phyloP scores from a whole-genome alignment of 2,329 filamentous ascomycete genomes.

The Fusarium pininemorale region DNA sequence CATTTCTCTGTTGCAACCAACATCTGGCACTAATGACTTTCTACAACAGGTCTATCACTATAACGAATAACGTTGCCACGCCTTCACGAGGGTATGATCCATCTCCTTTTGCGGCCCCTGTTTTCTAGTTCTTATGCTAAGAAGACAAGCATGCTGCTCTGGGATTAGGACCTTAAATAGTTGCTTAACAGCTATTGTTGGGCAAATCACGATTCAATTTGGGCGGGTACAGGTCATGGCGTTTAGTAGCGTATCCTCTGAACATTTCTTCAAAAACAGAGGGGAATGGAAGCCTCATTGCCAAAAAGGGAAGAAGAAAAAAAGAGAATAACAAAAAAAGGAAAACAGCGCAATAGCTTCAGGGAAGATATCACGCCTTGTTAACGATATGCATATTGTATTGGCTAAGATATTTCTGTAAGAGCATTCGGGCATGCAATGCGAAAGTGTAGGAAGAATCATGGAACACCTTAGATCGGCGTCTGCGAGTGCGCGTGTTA shows the following conservation, averaged over 20 bases:
- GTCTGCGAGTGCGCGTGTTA: not conserved
- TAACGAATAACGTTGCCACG: constrained; percentile 72
- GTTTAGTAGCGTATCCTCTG: constrained; percentile 39
- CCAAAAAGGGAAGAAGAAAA: too few relatives aligned
- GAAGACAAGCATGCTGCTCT: constrained; percentile 9
- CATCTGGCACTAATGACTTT: constrained; percentile 18
- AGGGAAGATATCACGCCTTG: not conserved
- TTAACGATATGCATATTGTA: not conserved
- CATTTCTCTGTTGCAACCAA: not conserved
- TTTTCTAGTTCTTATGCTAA: constrained; percentile 23
- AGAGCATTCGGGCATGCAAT: constrained; percentile 1
- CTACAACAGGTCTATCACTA: constrained; percentile 80
- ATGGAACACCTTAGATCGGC: constrained; percentile 5
- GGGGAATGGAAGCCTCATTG: constrained; percentile 2
- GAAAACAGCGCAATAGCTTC: not conserved
- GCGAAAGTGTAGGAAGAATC: not conserved
- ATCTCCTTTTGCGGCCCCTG: constrained; percentile 6
- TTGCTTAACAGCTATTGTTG: constrained; percentile 14
- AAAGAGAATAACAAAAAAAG: not conserved
- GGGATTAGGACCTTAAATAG: not conserved
- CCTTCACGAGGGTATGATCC: constrained; percentile 5
- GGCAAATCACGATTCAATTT: constrained; percentile 30
- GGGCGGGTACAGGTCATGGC: constrained; percentile 38
- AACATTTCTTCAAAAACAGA: constrained; percentile 13
- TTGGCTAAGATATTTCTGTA: constrained; percentile 4